Base-by-base conservation (phyloP, 2,329 filamentous ascomycete species). In the Microdochium bolleyi region DNA sequence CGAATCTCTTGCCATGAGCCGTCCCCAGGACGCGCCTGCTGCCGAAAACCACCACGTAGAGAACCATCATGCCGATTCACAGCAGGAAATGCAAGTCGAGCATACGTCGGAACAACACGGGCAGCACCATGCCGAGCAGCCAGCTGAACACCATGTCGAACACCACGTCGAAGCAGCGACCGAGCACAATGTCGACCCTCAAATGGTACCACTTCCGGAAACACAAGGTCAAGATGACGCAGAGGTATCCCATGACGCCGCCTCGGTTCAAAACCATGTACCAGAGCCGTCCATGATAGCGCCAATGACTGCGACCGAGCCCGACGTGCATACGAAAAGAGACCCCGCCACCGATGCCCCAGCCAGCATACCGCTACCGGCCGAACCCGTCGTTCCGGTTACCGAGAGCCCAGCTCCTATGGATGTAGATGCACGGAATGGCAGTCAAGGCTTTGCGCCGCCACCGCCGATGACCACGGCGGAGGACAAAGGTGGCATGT, bases 351-450 rank as follows among this genome's bases (percentile, higher is more conserved):
- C 77, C 2, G 73, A 74, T 54, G 76, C 72, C 56, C 63, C 64
- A 16, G 63, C 63, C 3, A 69, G 64, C 56, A 61, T 69, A 21
- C 68, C 69, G 22, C 76, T 70, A 58, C 61, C 79, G 44, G 66
- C 69, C 30, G 69, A 70, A 41, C 66, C 70, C 25, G 61, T 61
- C 16, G 63, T 61, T 14, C 62, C 71, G 2, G 71, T 80, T 8
- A 75, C 76, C 9, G 70, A 74, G 51, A 82, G 76, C 55, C 77
- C 79, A 25, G 71, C 67, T 1, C 71, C 77, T 25, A 80, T 82
- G 77, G 79, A 82, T 13, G 66, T 82, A 49, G 79, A 82, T 58
- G 62, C 65, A 46, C 75, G 70, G 52, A 65, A 64, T 52, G 64
- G 68, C 34, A 61, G 65, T 24, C 53, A 58, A 58, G 69, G 54